Conservation (phyloP, 2,329 filamentous ascomycete species). For the Ceratocystis variospora region DNA sequence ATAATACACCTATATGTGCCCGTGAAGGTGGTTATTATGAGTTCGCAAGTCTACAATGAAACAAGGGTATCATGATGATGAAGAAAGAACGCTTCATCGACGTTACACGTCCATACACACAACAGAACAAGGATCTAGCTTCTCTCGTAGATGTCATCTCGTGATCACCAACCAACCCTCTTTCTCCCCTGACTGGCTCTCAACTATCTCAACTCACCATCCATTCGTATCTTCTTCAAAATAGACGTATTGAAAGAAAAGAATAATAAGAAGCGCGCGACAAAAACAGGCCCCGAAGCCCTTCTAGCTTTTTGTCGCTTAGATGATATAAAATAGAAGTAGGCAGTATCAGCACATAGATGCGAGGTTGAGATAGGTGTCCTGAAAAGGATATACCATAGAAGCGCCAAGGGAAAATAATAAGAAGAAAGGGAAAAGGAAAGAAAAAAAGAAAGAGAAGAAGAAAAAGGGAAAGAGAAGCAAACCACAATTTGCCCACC, state of each 20-base stretch:
- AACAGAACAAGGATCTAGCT: neutral
- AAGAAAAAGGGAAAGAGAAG: neutral
- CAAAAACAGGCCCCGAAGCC: no score
- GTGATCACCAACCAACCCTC: neutral
- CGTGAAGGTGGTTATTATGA: no score
- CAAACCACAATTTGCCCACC: neutral
- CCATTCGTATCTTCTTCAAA: no score
- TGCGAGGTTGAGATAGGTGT: neutral
- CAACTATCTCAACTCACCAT: no score
- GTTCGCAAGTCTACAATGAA: neutral
- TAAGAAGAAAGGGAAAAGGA: neutral
- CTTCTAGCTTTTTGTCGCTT: no score
- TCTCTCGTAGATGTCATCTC: no score
- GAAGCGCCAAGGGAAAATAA: neutral
- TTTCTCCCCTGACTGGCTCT: no score
- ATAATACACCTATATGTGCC: no score
- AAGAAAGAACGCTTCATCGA: neutral
- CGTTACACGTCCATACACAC: neutral
- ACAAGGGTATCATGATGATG: neutral
- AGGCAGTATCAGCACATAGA: neutral
- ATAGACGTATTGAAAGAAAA: no score
- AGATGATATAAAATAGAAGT: no score
- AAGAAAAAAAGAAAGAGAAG: neutral
- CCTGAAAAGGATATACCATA: neutral
- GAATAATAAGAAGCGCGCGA: no score